Evolutionary conservation across 768 basidiomycete genomes (phyloP), one percentile per base, ranked within the genome.

Genomic region (Hypholoma fasciculare): DNA sequence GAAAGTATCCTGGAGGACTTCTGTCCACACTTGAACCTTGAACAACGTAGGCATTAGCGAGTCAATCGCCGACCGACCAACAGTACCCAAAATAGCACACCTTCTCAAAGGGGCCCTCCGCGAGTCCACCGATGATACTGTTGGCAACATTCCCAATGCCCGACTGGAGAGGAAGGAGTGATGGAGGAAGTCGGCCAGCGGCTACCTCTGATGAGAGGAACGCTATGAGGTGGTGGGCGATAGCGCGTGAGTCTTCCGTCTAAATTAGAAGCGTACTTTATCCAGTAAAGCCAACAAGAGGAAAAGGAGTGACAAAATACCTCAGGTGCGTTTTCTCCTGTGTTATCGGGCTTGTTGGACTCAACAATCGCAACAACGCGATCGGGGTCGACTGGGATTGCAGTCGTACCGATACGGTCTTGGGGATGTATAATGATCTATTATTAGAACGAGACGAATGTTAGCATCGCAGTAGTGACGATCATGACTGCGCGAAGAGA

Each of bases 131-230:
- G 55, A 81, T 81, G 54, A 81, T 80, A 0, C 74, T 77, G 55
- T 81, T 80, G 7, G 79, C 79, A 4, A 80, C 79, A 56, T 82
- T 80, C 0, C 79, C 79, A 13, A 80, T 80, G 1, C 79, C 80
- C 0, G 76, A 78, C 55, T 80, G 80, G 1, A 82, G 69, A 1
- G 80, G 79, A 0, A 82, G 71, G 4, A 80, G 67, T 0, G 71
- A 74, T 49, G 67, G 70, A 7, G 80, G 79, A 0, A 81, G 63
- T 7, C 80, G 71, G 0, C 75, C 77, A 8, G 76, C 75, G 0
- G 65, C 39, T 8, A 80, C 78, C 62, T 80, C 80, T 7, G 69
- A 65, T 0, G 73, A 71, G 17, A 81, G 67, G 67, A 81, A 80
- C 7, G 76, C 57, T 60, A 81, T 81, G 19, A 80, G 69, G 63